A percentile compares a stretch with the other conserved stretches of the same genome.
These are phyloP conservation scores for Paecilomyces variotii DNA, from an alignment of 2,329 filamentous ascomycete genomes.

Conservation along the genomic window DNA sequence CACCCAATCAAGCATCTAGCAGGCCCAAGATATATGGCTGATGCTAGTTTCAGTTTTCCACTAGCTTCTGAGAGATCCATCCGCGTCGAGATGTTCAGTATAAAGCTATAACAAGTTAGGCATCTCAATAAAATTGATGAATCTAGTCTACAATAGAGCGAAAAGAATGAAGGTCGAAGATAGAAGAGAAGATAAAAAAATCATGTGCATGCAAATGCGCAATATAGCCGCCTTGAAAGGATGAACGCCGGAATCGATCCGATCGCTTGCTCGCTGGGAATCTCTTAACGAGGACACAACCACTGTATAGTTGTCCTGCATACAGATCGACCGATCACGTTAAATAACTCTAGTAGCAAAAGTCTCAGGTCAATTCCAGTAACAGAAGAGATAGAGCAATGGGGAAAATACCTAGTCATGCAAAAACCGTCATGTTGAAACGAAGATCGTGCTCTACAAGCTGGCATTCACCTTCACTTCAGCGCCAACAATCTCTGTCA, in stretches of 20 bases:
- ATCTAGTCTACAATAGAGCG: background rate
- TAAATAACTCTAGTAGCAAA: background rate
- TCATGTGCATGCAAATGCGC: background rate
- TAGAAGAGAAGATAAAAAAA: background rate
- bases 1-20: too few species aligned
- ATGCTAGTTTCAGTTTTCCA: too few species aligned
- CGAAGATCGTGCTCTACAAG: background rate
- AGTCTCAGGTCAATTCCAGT: background rate
- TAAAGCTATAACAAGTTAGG: too few species aligned
- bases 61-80: too few species aligned
- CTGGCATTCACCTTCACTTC: conserved; percentile 1
- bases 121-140: background rate
- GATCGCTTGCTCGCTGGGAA: background rate
- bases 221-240: background rate
- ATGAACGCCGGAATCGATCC: background rate
- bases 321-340: background rate
- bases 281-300: background rate
- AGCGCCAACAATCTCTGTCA: background rate
- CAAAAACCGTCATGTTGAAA: conserved; percentile 2
- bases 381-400: background rate
- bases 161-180: background rate
- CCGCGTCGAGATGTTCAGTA: too few species aligned
- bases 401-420: background rate
- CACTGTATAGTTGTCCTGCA: background rate
- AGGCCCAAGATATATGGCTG: too few species aligned